Base-by-base conservation (phyloP, 108 stramenopile species). In the Skeletonema marinoi region DNA sequence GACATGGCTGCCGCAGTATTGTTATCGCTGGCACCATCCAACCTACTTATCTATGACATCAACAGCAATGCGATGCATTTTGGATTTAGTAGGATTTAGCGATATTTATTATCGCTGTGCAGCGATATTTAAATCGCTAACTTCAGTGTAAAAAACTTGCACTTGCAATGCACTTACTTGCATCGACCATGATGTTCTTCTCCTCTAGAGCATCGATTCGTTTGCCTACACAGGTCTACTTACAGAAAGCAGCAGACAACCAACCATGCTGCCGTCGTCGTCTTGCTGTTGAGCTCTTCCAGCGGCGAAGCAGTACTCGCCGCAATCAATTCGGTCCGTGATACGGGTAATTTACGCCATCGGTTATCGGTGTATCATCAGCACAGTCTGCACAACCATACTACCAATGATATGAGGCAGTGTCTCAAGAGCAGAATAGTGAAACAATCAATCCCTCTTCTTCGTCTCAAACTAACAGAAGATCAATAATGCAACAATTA, bases 271-370 rank as follows among this genome's bases (percentile, higher is more conserved):
- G 68, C 68, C 62, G 32, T 31, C 51, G 19, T 21, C 51, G 10
- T 9, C n/a, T 0, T n/a, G 8, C 51, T 9, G 10, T 21, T 25
- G n/a, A 36, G 4, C 62, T 33, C 32, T 12, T 33, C 71, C 42
- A 25, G 0, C 25, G 25, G 25, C 25, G 71, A 63, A 30, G 60
- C 46, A 44, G 71, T 63, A 9, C 44, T 72, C 19, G 32, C 44
- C 31, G 44, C 71, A 25, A 72, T 72, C 61, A 86, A 91, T 58
- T 88, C 88, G 31, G 78, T 91, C 25, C 70, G 75, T 11, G 78
- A 77, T 67, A 83, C 83, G 62, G 78, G 80, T 0, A 85, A 60
- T 70, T 74, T 89, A 29, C 85, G 87, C 9, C 21, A 44, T 44
- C 86, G 86, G 5, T 65, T 87, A 29, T 66, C 78, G 16, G 69